These are phyloP conservation scores for Populus trichocarpa DNA, from an alignment of 441 rosid species.

Conservation along the genomic window DNA sequence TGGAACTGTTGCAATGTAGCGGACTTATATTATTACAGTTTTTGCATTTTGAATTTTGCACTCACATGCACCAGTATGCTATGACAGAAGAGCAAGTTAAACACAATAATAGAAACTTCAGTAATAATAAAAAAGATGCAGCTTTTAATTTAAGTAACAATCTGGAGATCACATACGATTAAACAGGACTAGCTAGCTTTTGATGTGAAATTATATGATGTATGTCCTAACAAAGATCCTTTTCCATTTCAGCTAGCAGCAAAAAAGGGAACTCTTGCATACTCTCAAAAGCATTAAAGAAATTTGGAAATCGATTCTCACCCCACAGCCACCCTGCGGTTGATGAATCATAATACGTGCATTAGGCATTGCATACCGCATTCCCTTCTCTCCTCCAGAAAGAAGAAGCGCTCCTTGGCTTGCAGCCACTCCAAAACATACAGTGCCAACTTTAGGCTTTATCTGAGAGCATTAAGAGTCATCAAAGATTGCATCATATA, in stretches of 20 bases:
- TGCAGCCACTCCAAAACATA: conserved; percentile 92
- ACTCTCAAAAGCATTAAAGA: conserved; percentile 6
- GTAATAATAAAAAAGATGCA: background rate
- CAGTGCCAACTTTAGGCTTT: conserved; percentile 89
- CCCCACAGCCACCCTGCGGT: conserved; percentile 88
- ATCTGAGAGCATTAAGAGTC: conserved; percentile 42
- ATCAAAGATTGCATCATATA: conserved; percentile 10
- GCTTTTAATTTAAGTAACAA: too few relatives aligned
- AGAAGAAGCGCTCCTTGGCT: conserved; percentile 94
- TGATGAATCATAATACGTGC: conserved; percentile 91
- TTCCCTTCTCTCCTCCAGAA: conserved; percentile 92
- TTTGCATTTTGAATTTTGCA: background rate
- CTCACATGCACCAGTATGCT: background rate
- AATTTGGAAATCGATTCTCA: conserved; percentile 34
- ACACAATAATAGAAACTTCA: background rate
- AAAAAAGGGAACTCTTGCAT: background rate
- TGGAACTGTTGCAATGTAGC: background rate
- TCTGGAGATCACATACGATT: background rate
- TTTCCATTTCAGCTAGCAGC: background rate
- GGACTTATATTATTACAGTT: background rate
- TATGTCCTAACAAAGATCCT: background rate
- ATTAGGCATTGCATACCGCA: conserved; percentile 96
- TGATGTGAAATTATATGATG: background rate
- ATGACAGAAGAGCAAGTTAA: background rate
- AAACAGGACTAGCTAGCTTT: background rate